Percentiles rank a stretch among this genome's conserved stretches.
Conservation (phyloP, 768 basidiomycete species). For the Podaxis sp. region DNA sequence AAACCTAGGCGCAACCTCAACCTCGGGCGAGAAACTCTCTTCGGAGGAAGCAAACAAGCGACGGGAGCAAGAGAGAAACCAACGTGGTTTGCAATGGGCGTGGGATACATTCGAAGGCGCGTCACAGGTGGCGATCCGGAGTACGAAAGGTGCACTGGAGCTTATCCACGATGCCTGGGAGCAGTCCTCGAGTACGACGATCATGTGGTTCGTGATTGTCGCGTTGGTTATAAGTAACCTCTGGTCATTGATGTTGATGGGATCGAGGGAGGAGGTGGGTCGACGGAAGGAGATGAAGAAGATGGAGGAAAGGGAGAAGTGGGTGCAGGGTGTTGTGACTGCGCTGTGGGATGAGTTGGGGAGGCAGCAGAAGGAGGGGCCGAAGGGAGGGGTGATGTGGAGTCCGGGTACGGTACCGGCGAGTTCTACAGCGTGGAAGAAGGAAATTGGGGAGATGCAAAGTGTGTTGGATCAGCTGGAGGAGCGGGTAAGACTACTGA, state of each 20-base stretch:
- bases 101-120: constrained; percentile 84
- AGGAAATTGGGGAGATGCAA: constrained; percentile 45
- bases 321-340: constrained; percentile 68
- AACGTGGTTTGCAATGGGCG: constrained; percentile 80
- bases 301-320: constrained; percentile 67
- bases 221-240: constrained; percentile 73
- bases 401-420: not conserved
- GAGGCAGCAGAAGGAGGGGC: constrained; percentile 31
- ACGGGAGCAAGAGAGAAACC: constrained; percentile 65
- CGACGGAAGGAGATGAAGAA: constrained; percentile 47
- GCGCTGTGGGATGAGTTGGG: constrained; percentile 71
- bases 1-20: constrained; percentile 9
- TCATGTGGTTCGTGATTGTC: constrained; percentile 70
- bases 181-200: constrained; percentile 64
- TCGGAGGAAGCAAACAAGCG: constrained; percentile 47
- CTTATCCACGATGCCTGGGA: constrained; percentile 79
- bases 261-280: constrained; percentile 31
- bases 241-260: constrained; percentile 52
- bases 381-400: constrained; percentile 8
- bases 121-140: constrained; percentile 62
- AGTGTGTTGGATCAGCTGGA: constrained; percentile 54
- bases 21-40: constrained; percentile 17
- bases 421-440: constrained; percentile 28
- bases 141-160: constrained; percentile 69
- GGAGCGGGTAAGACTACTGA: constrained; percentile 45